Evolutionary conservation across 352 stramenopile genomes (phyloP), one percentile per base, ranked within the genome.

Genomic region (Phytophthora macrochlamydospora): DNA sequence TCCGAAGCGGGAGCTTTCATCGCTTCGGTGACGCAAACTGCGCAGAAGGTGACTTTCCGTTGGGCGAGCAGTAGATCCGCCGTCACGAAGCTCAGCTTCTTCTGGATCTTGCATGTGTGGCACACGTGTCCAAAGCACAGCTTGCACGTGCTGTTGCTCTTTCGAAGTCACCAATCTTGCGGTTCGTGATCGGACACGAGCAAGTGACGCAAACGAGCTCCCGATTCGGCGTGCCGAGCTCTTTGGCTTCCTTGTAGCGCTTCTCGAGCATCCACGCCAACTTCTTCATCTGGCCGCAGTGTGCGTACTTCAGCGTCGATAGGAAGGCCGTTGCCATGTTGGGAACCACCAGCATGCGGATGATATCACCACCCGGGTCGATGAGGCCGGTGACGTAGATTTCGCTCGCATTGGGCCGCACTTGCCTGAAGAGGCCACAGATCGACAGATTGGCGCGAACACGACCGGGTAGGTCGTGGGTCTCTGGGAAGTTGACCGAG

Each of bases 241-340:
- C 66, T 18, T 76, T 73, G 37, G 68, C 56, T 44, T 73, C 59
- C 0, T 42, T 51, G 62, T 70, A 74, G 32, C 65, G 63, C 24
- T 77, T 73, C 48, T 74, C 67, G 28, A 80, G 51, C 65, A 79
- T 71, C 65, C 64, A 81, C 2, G 67, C 54, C 7, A 83, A 66
- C 40, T 83, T 83, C 45, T 81, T 79, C 72, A 83, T 79, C 45
- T 81, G 69, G 5, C 72, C 65, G 54, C 72, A 83, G 37, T 83
- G 66, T 4, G 66, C 67, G 43, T 73, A 76, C 53, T 73, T 79
- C 1, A 75, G 33, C 4, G 71, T 69, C 12, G 72, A 78, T 50
- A 80, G 35, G 32, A 73, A 77, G 4, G 63, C 44, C 6, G 69
- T 69, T 1, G 71, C 71, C 67, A 75, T 75, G 40, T 60, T 69